Evolutionary conservation across 1,139 yeast genomes (phyloP).

Genomic region (Protomyces macrosporus): DNA sequence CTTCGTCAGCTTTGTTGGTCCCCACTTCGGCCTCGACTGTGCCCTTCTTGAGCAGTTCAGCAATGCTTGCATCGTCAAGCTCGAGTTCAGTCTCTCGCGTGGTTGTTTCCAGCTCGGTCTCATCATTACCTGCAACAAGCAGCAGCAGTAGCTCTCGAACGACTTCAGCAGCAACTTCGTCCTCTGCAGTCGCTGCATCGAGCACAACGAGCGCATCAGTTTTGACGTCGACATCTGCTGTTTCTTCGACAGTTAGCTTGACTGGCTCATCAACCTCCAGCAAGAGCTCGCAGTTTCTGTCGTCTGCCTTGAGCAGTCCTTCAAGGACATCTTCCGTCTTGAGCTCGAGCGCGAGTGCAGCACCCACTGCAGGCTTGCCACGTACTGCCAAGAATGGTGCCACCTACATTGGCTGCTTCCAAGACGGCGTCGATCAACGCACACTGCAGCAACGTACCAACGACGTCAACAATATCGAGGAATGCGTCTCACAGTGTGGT

Average conservation of each 20-base stretch:
- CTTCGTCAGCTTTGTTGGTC: too few species aligned
- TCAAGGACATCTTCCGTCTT: background rate
- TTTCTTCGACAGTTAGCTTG: too few species aligned
- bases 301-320: too few species aligned
- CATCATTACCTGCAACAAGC: background rate
- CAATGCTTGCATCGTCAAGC: too few species aligned
- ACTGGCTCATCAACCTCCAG: too few species aligned
- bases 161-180: background rate
- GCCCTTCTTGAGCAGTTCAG: too few species aligned
- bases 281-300: too few species aligned
- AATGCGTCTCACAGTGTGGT: background rate
- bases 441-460: background rate
- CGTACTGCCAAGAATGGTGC: background rate
- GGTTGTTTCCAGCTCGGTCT: too few species aligned
- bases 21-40: too few species aligned
- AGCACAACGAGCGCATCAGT: background rate
- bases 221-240: too few species aligned
- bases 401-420: background rate
- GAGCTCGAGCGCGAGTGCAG: background rate
- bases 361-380: constrained; percentile 40
- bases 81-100: too few species aligned
- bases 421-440: background rate
- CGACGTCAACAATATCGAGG: constrained; percentile 1
- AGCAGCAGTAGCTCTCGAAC: background rate
- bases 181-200: background rate